Base-by-base conservation (phyloP, 768 basidiomycete genomes). In the Boletellus ananas region DNA sequence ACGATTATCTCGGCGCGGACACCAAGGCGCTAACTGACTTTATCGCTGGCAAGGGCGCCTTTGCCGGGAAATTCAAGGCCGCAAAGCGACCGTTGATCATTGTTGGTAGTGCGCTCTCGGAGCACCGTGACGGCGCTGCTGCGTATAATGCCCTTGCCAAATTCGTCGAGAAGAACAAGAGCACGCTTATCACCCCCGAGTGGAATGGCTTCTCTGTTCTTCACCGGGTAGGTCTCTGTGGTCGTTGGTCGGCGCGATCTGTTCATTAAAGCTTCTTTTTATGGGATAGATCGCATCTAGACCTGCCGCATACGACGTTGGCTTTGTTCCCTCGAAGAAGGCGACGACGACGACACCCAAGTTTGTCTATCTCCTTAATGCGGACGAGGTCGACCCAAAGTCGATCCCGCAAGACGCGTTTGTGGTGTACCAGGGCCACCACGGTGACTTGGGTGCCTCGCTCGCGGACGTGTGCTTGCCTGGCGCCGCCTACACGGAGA, bases 391-490 rank as follows among this genome's bases (percentile, higher is more conserved):
- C 47, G 83, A 94, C 66, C 87, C 92, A 35, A 79, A 82, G 43
- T 81, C 87, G 3, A 94, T 99, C 51, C 94, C 96, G 27, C 74
- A 80, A 49, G 81, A 92, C 59, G 93, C 95, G 3, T 98, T 98
- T 62, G 94, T 98, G 40, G 95, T 99, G 13, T 99, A 99, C 69
- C 96, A 98, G 63, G 96, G 96, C 33, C 94, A 97, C 68, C 96
- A 99, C 64, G 96, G 96, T 60, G 96, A 99, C 67, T 75, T 91
- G 47, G 95, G 96, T 33, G 96, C 96, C 3, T 90, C 93, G 61
- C 83, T 94, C 20, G 96, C 96, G n/a, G 96, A 99, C 64, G 93
- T 98, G 51, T 91, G 90, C 67, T 74, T 98, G 16, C 96, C 96
- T 14, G 91, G 80, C 8, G 80, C 87, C 14, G 96, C 96, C 3